phyloP scores from a whole-genome alignment of 768 basidiomycete species.

The Hypholoma fasciculare region DNA sequence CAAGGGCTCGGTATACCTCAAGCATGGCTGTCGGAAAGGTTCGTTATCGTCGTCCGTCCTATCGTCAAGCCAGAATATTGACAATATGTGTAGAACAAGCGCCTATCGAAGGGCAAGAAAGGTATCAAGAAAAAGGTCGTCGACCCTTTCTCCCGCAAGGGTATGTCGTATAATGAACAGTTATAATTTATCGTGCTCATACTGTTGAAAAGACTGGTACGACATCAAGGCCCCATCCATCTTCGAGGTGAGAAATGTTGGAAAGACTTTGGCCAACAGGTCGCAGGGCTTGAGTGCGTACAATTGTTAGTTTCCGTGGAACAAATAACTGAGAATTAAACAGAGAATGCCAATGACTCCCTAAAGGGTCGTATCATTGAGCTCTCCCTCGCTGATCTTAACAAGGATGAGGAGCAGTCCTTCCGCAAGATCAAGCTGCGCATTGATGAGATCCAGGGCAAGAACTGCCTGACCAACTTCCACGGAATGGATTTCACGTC shows the following conservation, averaged over 20 bases:
- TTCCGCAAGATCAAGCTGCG: conserved; percentile 99
- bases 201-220: conserved; percentile 79
- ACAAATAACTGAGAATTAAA: conserved; percentile 1
- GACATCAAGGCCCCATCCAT: conserved; percentile 98
- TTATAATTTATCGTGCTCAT: conserved; percentile 5
- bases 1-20: conserved; percentile 38
- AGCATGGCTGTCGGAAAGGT: conserved; percentile 91
- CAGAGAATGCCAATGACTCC: conserved; percentile 99
- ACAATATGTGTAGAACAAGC: conserved; percentile 77
- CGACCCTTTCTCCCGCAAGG: conserved; percentile 99
- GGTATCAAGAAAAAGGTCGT: conserved; percentile 99
- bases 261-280: conserved; percentile 98
- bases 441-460: conserved; percentile 95
- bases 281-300: conserved; percentile 96
- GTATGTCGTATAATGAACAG: conserved; percentile 39
- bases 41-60: conserved; percentile 19
- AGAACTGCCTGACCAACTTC: conserved; percentile 99
- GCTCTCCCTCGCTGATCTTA: conserved; percentile 94
- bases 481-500: conserved; percentile 99
- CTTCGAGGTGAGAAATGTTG: conserved; percentile 95
- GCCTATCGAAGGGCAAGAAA: conserved; percentile 97
- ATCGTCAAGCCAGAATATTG: neutral
- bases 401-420: conserved; percentile 99
- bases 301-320: neutral
- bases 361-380: conserved; percentile 96